Base-by-base conservation (phyloP, 148 eudicot genomes). In the Dysphania ambrosioides region DNA sequence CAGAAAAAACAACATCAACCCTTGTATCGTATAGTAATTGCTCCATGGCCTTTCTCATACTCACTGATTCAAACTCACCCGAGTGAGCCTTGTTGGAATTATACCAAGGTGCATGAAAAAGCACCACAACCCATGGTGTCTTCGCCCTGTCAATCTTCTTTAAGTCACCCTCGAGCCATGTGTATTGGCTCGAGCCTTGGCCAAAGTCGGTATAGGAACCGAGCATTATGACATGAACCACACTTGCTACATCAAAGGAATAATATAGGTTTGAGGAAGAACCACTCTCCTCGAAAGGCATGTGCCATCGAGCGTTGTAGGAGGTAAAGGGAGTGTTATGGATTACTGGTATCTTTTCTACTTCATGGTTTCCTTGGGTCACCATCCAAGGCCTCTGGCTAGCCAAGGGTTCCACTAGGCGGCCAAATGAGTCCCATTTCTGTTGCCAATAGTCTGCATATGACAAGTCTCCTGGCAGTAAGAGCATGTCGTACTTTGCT, bases 381-480 rank as follows among this genome's bases (percentile, higher is more conserved):
- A 88, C 93, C 97, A 92, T 92, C 97, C 95, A 92, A 0, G 97
- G 97, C 42, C 92, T 80, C 15, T 78, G 80, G 85, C 95, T 90
- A 0, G 97, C 85, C 15, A 87, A 78, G 1, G 96, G 93, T 76
- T 88, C 85, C 0, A 92, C 85, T 13, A 90, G 35, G 4, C 85
- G 85, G 0, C 96, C 96, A 36, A 87, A 90, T 1, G 93, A 86
- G 82, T 92, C 97, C 97, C 96, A 90, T 0, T 23, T 6, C 0
- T 87, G 84, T 36, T 92, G 91, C 30, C 61, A 6, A 8, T 21
- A 34, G 40, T 92, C 91, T 0, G 97, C 97, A 32, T 90, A 92
- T 5, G 97, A 80, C 51, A 92, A 80, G 82, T 92, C 97, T 0
- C 97, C 97, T 0, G 93, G 95, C 0, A 92, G 79, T 16, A 92